These are phyloP conservation scores for Lolium multiflorum DNA, from an alignment of 176 grass and related monocot species.

Conservation along the genomic window DNA sequence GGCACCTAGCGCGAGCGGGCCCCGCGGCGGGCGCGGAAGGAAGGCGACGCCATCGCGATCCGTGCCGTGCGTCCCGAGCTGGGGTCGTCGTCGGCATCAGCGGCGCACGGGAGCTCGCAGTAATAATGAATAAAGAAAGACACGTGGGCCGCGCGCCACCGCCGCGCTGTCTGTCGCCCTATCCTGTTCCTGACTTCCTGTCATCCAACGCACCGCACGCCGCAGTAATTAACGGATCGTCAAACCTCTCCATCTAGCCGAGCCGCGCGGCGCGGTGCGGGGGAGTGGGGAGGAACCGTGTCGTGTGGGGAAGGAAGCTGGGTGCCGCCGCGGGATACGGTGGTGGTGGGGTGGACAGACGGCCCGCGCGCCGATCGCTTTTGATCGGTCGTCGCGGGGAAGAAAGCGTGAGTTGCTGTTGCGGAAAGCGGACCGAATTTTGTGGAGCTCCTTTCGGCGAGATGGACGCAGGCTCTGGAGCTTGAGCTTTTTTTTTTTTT, in stretches of 20 bases:
- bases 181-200: too few species aligned
- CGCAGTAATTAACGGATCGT: constrained; percentile 44
- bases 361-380: constrained; percentile 15
- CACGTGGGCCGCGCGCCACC: constrained; percentile 45
- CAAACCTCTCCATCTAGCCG: too few species aligned
- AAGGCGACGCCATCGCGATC: constrained; percentile 62
- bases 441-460: background rate
- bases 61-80: constrained; percentile 54
- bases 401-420: background rate
- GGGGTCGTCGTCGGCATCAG: constrained; percentile 48
- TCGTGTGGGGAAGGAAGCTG: constrained; percentile 25
- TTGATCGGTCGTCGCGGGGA: background rate
- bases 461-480: background rate
- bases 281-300: constrained; percentile 35
- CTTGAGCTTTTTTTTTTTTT: too few species aligned
- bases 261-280: background rate
- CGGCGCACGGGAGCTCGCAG: constrained; percentile 49
- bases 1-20: constrained; percentile 36
- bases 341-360: constrained; percentile 30
- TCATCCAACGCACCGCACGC: too few species aligned
- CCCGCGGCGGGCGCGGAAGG: constrained; percentile 40
- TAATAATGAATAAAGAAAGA: too few species aligned
- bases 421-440: background rate
- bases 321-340: constrained; percentile 42
- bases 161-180: too few species aligned